Evolutionary conservation across 306 rosid species (phyloP).

Genomic region (Lathyrus sativus): DNA sequence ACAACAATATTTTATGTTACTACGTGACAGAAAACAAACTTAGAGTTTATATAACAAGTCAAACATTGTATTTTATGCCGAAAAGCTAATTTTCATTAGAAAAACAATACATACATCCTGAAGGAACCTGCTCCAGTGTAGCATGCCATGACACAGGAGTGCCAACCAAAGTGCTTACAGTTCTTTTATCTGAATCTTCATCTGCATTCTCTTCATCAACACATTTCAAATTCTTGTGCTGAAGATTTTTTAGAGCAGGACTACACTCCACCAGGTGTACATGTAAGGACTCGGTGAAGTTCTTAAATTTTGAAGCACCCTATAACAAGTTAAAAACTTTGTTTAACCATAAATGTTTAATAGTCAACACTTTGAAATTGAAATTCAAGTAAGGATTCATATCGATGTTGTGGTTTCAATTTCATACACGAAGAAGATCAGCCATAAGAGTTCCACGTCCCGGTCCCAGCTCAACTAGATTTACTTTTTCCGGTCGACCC

Average conservation of each 20-base stretch:
- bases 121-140: conserved; percentile 82
- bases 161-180: conserved; percentile 64
- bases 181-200: conserved; percentile 49
- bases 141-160: conserved; percentile 94
- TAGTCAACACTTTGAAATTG: neutral
- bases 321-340: conserved; percentile 38
- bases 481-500: conserved; percentile 76
- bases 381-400: conserved; percentile 8
- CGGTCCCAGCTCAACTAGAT: conserved; percentile 86
- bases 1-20: neutral
- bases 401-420: conserved; percentile 20
- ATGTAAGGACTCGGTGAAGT: conserved; percentile 69
- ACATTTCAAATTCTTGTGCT: conserved; percentile 75
- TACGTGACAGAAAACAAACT: conserved; percentile 24
- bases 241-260: conserved; percentile 81
- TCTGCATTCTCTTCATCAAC: conserved; percentile 50
- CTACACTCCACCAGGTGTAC: conserved; percentile 91
- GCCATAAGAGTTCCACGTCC: conserved; percentile 98
- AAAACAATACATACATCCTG: conserved; percentile 72
- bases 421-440: conserved; percentile 81
- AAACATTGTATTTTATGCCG: conserved; percentile 1
- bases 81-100: conserved; percentile 28
- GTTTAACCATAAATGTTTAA: neutral
- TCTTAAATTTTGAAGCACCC: conserved; percentile 81
- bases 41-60: conserved; percentile 10